Conservation (phyloP, 371 early-diverging fungal genomes). For the Lichtheimia corymbifera region DNA sequence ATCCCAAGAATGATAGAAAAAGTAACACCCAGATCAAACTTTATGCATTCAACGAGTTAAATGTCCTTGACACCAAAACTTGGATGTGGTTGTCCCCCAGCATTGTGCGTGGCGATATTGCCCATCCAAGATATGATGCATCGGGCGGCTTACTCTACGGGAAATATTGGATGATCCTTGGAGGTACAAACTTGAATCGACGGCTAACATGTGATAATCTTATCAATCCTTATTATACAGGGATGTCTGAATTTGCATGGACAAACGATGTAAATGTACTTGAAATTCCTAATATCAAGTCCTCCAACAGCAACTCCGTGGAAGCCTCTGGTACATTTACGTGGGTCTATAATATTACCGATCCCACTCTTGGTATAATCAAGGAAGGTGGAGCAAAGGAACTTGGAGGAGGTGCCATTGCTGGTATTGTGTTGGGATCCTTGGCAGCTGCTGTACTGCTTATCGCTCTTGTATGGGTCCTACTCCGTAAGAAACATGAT, state of each 20-base stretch:
- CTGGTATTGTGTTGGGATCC: slow-evolving; percentile 5
- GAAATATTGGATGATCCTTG: neutral
- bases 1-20: neutral
- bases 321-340: neutral
- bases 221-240: neutral
- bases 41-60: neutral
- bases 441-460: neutral
- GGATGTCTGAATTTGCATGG: neutral
- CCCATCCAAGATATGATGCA: neutral
- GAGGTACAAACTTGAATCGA: neutral
- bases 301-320: too few species aligned
- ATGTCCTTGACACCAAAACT: neutral
- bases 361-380: neutral
- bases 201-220: neutral
- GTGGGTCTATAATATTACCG: neutral
- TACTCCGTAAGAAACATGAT: neutral
- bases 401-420: neutral
- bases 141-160: neutral
- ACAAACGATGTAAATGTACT: neutral
- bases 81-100: neutral
- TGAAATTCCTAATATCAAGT: neutral
- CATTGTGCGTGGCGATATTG: neutral
- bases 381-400: neutral
- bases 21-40: neutral
- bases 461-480: neutral